Conservation (phyloP, 768 basidiomycete species). For the Cystobasidium tubakii region DNA sequence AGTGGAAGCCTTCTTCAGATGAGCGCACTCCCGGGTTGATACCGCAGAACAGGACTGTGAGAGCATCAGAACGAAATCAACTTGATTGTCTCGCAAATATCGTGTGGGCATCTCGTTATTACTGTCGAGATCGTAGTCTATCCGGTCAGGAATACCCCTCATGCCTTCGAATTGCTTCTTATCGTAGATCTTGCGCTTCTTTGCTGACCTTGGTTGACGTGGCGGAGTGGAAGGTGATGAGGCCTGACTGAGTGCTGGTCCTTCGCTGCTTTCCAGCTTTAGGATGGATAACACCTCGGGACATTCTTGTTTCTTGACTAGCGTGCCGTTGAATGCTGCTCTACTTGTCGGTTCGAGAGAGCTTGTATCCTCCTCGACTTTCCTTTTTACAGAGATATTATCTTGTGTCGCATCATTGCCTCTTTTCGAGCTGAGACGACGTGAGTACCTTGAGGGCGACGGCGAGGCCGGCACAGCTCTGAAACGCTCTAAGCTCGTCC, state of each 20-base stretch:
- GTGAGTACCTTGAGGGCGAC: background rate
- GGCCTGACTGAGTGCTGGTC: background rate
- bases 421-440: background rate
- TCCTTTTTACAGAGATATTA: background rate
- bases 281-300: too few relatives aligned
- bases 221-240: background rate
- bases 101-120: too few relatives aligned
- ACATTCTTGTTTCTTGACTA: too few relatives aligned
- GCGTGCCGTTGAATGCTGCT: too few relatives aligned
- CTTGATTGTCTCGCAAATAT: too few relatives aligned
- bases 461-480: background rate
- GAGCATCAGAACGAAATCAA: too few relatives aligned
- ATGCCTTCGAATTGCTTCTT: slow-evolving; percentile 24
- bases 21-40: slow-evolving; percentile 28
- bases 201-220: background rate
- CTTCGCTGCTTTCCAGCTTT: too few relatives aligned
- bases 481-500: slow-evolving; percentile 2
- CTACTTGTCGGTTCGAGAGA: too few relatives aligned
- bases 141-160: slow-evolving; percentile 22
- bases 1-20: slow-evolving; percentile 27
- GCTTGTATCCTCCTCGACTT: too few relatives aligned
- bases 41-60: slow-evolving; percentile 32
- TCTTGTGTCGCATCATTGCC: background rate
- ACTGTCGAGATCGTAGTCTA: slow-evolving; percentile 31
- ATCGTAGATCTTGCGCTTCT: slow-evolving; percentile 16